Conservation (phyloP, 1,284 basidiomycete genomes). For the Ganoderma lingzhi region DNA sequence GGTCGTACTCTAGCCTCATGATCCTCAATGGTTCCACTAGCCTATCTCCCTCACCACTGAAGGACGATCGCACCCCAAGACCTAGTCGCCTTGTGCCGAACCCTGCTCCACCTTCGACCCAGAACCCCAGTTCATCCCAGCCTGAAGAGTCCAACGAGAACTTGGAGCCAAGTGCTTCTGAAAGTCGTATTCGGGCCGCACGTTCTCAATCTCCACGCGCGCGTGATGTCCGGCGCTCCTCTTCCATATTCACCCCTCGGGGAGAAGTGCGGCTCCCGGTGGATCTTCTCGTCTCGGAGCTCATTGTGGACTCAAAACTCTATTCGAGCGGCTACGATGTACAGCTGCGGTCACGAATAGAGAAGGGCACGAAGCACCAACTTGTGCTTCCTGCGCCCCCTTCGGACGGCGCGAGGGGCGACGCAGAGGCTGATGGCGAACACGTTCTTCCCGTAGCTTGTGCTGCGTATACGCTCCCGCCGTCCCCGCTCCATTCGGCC, state of each 20-base stretch:
- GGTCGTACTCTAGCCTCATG: constrained; percentile 58
- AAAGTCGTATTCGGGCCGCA: constrained; percentile 27
- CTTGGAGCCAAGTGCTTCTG: constrained; percentile 21
- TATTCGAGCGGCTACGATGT: constrained; percentile 78
- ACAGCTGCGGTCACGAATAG: constrained; percentile 53
- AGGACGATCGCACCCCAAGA: constrained; percentile 33
- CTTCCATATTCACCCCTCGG: constrained; percentile 66
- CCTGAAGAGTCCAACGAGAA: constrained; percentile 14
- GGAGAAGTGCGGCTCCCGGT: constrained; percentile 62
- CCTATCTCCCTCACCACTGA: constrained; percentile 19
- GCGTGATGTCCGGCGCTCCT: constrained; percentile 42
- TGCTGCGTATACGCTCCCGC: constrained; percentile 73
- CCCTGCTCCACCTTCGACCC: constrained; percentile 8
- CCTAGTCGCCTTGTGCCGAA: constrained; percentile 28
- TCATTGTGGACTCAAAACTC: constrained; percentile 79
- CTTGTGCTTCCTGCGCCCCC: constrained; percentile 32
- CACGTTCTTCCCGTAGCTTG: constrained; percentile 59
- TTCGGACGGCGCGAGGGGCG: constrained; percentile 12
- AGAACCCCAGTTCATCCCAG: constrained; percentile 4
- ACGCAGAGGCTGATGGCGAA: constrained; percentile 15
- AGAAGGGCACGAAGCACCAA: constrained; percentile 41
- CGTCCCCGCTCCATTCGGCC: constrained; percentile 82
- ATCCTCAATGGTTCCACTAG: constrained; percentile 44
- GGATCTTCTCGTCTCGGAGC: constrained; percentile 74
- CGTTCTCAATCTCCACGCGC: constrained; percentile 40